Percentiles rank a stretch among this genome's conserved stretches.
Evolutionary conservation across 371 early-diverging fungal genomes (phyloP).

Genomic region (Dentiscutata heterogama): DNA sequence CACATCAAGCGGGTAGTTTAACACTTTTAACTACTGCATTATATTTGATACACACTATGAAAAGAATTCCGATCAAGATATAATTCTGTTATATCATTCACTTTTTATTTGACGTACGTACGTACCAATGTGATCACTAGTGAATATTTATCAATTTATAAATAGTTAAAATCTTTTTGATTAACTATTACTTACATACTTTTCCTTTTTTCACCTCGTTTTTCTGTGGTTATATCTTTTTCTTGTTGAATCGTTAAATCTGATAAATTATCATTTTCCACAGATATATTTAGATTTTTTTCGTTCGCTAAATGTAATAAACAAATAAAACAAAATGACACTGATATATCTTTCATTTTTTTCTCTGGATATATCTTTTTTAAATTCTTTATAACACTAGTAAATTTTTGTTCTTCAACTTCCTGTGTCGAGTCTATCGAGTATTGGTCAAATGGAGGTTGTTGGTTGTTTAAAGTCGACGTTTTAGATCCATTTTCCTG

Average conservation of each 20-base stretch:
- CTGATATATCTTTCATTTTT: conserved; percentile 88
- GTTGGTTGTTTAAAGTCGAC: background rate
- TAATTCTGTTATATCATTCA: background rate
- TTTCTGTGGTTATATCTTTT: too few relatives aligned
- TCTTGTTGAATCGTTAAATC: background rate
- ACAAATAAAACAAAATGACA: conserved; percentile 97
- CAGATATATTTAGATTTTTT: conserved; percentile 69
- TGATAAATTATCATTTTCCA: background rate
- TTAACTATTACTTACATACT: too few relatives aligned
- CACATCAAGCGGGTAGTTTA: conserved; percentile 96
- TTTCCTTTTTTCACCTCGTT: too few relatives aligned
- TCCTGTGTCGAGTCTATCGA: background rate
- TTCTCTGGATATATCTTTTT: conserved; percentile 79
- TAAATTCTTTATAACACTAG: conserved; percentile 75
- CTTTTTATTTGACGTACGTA: too few relatives aligned
- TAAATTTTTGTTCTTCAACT: conserved; percentile 70
- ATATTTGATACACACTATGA: conserved; percentile 84
- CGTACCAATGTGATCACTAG: too few relatives aligned
- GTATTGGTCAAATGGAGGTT: background rate
- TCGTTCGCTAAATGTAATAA: conserved; percentile 97
- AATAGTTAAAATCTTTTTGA: too few relatives aligned
- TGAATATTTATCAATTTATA: too few relatives aligned
- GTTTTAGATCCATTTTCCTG: background rate
- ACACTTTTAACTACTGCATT: conserved; percentile 85
- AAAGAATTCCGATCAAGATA: conserved; percentile 29